Conservation (phyloP, 208 protist genomes). For the Porcisia hertigi region DNA sequence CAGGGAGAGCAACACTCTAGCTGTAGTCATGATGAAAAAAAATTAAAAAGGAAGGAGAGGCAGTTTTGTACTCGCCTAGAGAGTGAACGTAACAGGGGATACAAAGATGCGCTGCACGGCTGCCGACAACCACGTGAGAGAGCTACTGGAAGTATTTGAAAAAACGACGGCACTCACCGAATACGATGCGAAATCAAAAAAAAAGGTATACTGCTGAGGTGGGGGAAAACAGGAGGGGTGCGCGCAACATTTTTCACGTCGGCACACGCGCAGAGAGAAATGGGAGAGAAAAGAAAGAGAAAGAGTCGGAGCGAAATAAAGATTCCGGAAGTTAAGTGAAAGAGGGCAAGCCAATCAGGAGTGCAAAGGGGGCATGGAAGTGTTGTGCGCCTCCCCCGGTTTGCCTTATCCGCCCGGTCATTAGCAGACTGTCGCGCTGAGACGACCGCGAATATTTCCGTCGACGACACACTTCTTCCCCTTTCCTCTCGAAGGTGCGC, state of each 20-base stretch:
- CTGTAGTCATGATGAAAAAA: constrained; percentile 8
- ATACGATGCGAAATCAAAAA: not conserved
- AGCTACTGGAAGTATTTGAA: not conserved
- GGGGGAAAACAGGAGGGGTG: not conserved
- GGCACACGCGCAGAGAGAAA: not conserved
- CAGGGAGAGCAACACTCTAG: constrained; percentile 25
- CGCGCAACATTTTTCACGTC: not conserved
- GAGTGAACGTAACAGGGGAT: not conserved
- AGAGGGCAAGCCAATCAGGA: too few species aligned
- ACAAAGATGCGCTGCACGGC: not conserved
- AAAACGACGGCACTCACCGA: not conserved
- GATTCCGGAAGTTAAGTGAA: not conserved
- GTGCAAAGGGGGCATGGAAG: not conserved
- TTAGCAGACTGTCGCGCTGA: not conserved
- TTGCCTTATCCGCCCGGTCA: not conserved
- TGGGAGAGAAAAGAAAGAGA: not conserved
- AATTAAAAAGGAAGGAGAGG: not conserved
- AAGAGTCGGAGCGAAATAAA: not conserved
- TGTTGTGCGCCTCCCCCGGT: too few species aligned
- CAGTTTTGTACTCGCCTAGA: not conserved
- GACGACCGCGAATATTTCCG: not conserved
- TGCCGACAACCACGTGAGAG: not conserved
- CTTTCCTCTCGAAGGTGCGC: not conserved
- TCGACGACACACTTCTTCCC: not conserved
- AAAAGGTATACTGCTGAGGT: not conserved